A percentile compares a stretch with the other conserved stretches of the same genome.
phyloP scores from a whole-genome alignment of 148 eudicot genomes.

The Beta vulgaris region DNA sequence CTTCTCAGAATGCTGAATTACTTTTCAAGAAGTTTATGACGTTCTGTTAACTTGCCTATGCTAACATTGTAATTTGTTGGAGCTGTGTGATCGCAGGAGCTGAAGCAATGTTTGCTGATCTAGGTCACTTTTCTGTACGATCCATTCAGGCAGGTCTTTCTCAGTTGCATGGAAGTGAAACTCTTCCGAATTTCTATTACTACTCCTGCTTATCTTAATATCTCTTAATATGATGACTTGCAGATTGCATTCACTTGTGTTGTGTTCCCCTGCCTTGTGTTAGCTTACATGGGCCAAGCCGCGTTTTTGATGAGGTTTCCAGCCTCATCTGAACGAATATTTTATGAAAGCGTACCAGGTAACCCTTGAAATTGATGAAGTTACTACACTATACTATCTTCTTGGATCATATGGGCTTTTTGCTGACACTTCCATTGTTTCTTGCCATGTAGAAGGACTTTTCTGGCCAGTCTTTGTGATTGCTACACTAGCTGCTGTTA shows the following conservation, averaged over 20 bases:
- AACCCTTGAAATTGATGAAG: not conserved
- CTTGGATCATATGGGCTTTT: not conserved
- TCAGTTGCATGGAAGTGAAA: slow-evolving; percentile 16
- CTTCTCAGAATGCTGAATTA: not conserved
- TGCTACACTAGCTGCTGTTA: slow-evolving; percentile 88
- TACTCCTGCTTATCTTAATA: not conserved
- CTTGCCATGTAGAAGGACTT: slow-evolving; percentile 46
- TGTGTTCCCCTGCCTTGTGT: slow-evolving; percentile 92
- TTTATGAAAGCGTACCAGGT: slow-evolving; percentile 91
- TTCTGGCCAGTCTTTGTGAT: slow-evolving; percentile 93
- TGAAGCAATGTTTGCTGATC: slow-evolving; percentile 99
- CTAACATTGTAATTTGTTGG: not conserved
- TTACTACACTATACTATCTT: slow-evolving; percentile 1
- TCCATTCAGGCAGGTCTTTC: slow-evolving; percentile 69
- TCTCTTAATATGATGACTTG: slow-evolving; percentile 15
- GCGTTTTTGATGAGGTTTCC: slow-evolving; percentile 71
- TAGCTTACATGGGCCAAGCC: slow-evolving; percentile 97
- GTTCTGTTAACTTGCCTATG: not conserved
- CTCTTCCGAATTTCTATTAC: slow-evolving; percentile 2
- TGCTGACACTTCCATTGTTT: slow-evolving; percentile 13
- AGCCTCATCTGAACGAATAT: slow-evolving; percentile 47
- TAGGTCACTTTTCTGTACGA: slow-evolving; percentile 91
- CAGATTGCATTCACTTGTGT: slow-evolving; percentile 87
- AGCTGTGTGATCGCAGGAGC: slow-evolving; percentile 62
- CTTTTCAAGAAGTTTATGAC: not conserved